phyloP scores from a whole-genome alignment of 1,139 yeast species.

The Candida freyschussii region DNA sequence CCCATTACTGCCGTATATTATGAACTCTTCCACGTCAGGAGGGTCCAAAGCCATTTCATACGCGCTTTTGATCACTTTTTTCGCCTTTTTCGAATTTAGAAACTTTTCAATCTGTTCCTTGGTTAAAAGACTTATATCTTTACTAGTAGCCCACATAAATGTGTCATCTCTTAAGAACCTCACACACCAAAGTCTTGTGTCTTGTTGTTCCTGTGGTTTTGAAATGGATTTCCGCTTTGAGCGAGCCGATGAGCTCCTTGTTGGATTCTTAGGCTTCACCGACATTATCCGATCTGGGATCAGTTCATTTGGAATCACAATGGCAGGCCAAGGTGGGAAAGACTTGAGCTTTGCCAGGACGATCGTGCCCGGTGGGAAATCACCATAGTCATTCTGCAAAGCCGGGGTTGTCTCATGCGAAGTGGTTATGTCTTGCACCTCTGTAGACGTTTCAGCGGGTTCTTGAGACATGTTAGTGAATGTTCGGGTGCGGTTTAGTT shows the following conservation, averaged over 20 bases:
- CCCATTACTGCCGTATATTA: slow-evolving; percentile 27
- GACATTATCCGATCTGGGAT: slow-evolving; percentile 50
- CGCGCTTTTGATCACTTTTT: slow-evolving; percentile 25
- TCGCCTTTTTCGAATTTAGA: slow-evolving; percentile 28
- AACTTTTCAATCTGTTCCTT: slow-evolving; percentile 28
- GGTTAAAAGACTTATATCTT: slow-evolving; percentile 37
- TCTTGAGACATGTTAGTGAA: slow-evolving; percentile 1
- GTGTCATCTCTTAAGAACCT: slow-evolving; percentile 64
- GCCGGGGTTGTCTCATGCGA: no score
- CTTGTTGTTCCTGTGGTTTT: slow-evolving; percentile 1
- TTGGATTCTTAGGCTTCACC: slow-evolving; percentile 42
- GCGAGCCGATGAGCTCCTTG: slow-evolving; percentile 5
- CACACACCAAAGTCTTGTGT: slow-evolving; percentile 35
- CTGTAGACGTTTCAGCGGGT: no score
- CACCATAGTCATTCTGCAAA: slow-evolving; percentile 16
- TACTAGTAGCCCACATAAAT: slow-evolving; percentile 52
- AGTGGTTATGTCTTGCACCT: no score
- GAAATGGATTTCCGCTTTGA: slow-evolving; percentile 6
- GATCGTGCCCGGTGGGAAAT: slow-evolving; percentile 30
- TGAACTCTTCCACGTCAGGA: slow-evolving; percentile 26
- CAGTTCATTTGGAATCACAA: slow-evolving; percentile 55
- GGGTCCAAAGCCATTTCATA: slow-evolving; percentile 27
- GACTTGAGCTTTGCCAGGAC: slow-evolving; percentile 76
- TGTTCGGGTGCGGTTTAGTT: no score
- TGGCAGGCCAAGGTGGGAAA: slow-evolving; percentile 80